A percentile compares a stretch with the other conserved stretches of the same genome.
Evolutionary conservation across 2,329 filamentous ascomycete genomes (phyloP).

Genomic region (Venturia nashicola): DNA sequence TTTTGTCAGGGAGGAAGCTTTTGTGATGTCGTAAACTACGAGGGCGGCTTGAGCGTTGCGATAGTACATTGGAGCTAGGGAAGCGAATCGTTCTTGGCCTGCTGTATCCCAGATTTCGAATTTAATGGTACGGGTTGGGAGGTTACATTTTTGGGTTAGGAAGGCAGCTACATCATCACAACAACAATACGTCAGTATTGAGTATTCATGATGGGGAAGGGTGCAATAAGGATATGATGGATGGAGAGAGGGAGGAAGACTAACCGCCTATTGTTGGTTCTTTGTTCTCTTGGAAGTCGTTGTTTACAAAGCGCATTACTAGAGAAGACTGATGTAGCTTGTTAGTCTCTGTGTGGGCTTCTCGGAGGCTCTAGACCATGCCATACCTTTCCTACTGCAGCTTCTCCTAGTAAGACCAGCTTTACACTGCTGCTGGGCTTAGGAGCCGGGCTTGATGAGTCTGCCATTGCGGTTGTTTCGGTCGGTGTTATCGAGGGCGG

Average conservation of each 20-base stretch:
- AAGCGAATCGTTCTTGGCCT: conserved; percentile 93
- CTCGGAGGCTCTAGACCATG: not conserved
- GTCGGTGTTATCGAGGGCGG: not conserved
- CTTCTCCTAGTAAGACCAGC: conserved; percentile 93
- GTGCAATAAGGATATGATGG: not conserved
- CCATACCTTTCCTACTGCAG: conserved; percentile 90
- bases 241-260: conserved; percentile 17
- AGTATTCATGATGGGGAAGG: not conserved
- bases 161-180: conserved; percentile 59
- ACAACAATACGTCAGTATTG: not conserved
- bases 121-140: conserved; percentile 67
- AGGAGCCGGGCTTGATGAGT: conserved; percentile 52
- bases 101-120: conserved; percentile 90
- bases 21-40: conserved; percentile 97
- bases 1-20: conserved; percentile 88
- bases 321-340: conserved; percentile 63
- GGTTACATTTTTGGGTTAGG: conserved; percentile 95
- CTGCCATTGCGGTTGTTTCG: conserved; percentile 45
- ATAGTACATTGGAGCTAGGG: conserved; percentile 98
- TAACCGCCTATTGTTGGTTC: conserved; percentile 96
- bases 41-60: conserved; percentile 95
- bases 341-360: conserved; percentile 10
- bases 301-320: conserved; percentile 96
- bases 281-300: conserved; percentile 99
- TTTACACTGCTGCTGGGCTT: conserved; percentile 99